These are phyloP conservation scores for Scenedesmus sp. DNA, from an alignment of 163 green algal genomes.

Conservation along the genomic window DNA sequence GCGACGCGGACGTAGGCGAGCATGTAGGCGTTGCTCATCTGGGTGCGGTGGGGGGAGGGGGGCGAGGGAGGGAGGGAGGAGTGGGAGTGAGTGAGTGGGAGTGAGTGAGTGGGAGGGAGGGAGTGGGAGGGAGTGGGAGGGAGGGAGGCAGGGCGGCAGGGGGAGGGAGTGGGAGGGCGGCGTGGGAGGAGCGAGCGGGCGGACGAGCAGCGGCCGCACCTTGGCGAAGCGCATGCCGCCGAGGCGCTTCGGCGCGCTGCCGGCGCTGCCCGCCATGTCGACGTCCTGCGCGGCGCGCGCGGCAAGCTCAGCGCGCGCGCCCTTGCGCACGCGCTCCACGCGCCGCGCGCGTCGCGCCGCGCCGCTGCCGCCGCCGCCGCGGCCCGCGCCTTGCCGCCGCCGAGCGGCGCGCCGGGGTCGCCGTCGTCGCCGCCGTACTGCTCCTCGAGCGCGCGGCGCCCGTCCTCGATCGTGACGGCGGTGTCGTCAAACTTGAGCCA, in stretches of 20 bases:
- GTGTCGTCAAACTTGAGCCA: conserved; percentile 99
- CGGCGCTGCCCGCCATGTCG: conserved; percentile 44
- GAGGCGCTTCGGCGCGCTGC: conserved; percentile 47
- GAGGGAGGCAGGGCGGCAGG: too few relatives aligned
- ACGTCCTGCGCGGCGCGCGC: not conserved
- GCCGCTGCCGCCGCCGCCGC: not conserved
- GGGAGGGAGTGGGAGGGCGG: too few relatives aligned
- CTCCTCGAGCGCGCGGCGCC: conserved; percentile 80
- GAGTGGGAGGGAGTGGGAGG: too few relatives aligned
- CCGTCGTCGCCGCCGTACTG: conserved; percentile 86
- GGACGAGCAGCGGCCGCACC: not conserved
- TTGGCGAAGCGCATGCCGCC: conserved; percentile 65
- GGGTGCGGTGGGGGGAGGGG: too few relatives aligned
- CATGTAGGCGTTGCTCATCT: conserved; percentile 97
- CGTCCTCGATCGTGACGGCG: conserved; percentile 83
- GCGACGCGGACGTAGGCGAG: conserved; percentile 94
- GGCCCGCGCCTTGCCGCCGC: too few relatives aligned
- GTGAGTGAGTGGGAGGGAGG: too few relatives aligned
- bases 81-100: too few relatives aligned
- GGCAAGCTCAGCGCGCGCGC: not conserved
- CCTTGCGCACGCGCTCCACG: not conserved
- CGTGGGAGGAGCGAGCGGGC: too few relatives aligned
- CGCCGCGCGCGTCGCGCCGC: not conserved
- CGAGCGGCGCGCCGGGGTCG: not conserved
- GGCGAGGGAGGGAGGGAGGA: too few relatives aligned